Evolutionary conservation across 495 filamentous ascomycete genomes (phyloP), one percentile per base, ranked within the genome.

Genomic region (Podospora appendiculata): DNA sequence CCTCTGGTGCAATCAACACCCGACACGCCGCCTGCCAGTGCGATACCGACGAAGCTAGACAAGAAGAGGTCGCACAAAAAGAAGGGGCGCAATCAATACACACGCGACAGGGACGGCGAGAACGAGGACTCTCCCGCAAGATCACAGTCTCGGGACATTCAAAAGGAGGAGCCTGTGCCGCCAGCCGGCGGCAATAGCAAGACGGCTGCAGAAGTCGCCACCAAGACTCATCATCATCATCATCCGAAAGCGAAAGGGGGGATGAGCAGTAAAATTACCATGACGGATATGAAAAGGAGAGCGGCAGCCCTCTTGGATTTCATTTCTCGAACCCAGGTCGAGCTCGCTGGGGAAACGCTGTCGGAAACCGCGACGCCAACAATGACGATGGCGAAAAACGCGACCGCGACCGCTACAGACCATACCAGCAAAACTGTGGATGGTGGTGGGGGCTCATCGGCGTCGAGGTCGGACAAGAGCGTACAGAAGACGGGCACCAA

Each of bases 211-310:
- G 57, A 64, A 34, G 41, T 33, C 25, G 45, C 65, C 59, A 40
- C 56, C 59, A 41, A 47, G 50, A 46, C 45, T 4, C 41, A 41
- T 45, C 41, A 47, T 52, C 53, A 73, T 38, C 36, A 38, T 13
- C 67, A 50, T 57, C 64, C 9, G 52, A 65, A 35, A 40, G 57
- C 48, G 41, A 76, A 70, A 53, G 67, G 64, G 10, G 66, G 68
- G 16, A 70, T 75, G 65, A 67, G 45, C 16, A 84, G 80, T 57
- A 89, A 86, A 64, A 82, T 90, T 45, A 92, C 81, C 32, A 87
- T 96, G 83, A 86, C 84, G 52, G 91, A 96, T 57, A 93, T 96
- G 87, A 90, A 89, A 69, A 80, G 87, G 53, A 81, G 88, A 8
- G 90, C 90, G 4, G 81, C 84, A 2, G 84, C 77, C 12, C 92